Percentiles rank a stretch among this genome's conserved stretches.
Conservation (phyloP, 208 protist genomes). For the Zelonia costaricensis region DNA sequence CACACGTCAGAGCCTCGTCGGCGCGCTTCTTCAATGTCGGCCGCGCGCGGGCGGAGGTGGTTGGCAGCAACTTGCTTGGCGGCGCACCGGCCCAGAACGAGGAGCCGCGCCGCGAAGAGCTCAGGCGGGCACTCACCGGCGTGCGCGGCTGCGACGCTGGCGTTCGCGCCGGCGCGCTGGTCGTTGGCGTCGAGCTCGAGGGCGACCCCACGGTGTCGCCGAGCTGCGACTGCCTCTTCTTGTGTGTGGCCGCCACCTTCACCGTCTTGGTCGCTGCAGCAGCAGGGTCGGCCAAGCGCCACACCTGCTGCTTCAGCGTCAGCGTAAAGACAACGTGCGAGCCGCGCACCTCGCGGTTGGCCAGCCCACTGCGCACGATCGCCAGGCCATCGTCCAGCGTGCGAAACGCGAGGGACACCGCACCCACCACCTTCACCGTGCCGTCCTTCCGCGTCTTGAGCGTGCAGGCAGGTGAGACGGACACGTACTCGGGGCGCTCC, state of each 20-base stretch:
- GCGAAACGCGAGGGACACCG: neutral
- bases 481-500: neutral
- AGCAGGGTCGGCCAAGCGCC: neutral
- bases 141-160: too few species aligned
- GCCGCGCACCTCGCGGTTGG: constrained; percentile 6
- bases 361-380: constrained; percentile 1
- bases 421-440: neutral
- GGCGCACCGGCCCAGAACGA: too few species aligned
- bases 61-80: too few species aligned
- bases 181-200: too few species aligned
- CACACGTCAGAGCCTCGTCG: too few species aligned
- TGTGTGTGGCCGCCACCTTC: neutral
- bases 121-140: too few species aligned
- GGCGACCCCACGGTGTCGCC: too few species aligned
- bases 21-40: too few species aligned
- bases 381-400: neutral
- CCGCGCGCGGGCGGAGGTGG: too few species aligned
- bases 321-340: constrained; percentile 11
- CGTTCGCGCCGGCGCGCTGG: too few species aligned
- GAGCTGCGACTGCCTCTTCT: too few species aligned
- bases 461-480: constrained; percentile 6
- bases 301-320: constrained; percentile 18
- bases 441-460: constrained; percentile 1
- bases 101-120: too few species aligned
- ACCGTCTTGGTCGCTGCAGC: neutral